A percentile compares a stretch with the other conserved stretches of the same genome.
Evolutionary conservation across 768 basidiomycete genomes (phyloP).

Genomic region (Gyrodon lividus): DNA sequence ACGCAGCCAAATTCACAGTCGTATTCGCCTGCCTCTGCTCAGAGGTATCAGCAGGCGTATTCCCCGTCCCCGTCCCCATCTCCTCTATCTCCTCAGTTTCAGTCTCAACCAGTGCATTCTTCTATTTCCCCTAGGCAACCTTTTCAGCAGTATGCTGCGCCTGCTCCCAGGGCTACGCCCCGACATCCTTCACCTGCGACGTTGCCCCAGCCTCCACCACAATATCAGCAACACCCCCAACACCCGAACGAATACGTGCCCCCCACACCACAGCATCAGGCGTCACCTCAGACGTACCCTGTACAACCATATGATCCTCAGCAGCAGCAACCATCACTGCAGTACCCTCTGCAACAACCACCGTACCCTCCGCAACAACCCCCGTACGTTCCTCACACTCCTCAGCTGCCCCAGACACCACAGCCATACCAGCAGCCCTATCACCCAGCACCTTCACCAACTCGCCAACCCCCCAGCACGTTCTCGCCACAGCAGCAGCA

Average conservation of each 20-base stretch:
- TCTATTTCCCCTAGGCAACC: constrained; percentile 9
- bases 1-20: constrained; percentile 10
- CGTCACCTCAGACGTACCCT: constrained; percentile 14
- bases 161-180: constrained; percentile 1
- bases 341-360: constrained; percentile 2
- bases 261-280: constrained; percentile 8
- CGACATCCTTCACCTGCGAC: not conserved
- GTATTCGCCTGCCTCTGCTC: constrained; percentile 3
- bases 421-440: constrained; percentile 19
- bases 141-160: constrained; percentile 11
- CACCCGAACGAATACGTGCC: constrained; percentile 5
- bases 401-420: constrained; percentile 8
- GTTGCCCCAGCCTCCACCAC: not conserved
- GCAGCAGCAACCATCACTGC: constrained; percentile 12
- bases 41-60: constrained; percentile 4
- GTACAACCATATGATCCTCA: constrained; percentile 6
- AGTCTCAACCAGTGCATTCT: not conserved
- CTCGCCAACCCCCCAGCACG: not conserved
- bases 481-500: not conserved
- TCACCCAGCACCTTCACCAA: constrained; percentile 9
- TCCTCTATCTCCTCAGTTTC: constrained; percentile 11
- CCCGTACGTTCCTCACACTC: constrained; percentile 14
- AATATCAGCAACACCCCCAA: constrained; percentile 17
- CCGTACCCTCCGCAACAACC: constrained; percentile 15
- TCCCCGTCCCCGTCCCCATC: constrained; percentile 13